phyloP scores from a whole-genome alignment of 345 rosid species.

The Ceriops tagal region DNA sequence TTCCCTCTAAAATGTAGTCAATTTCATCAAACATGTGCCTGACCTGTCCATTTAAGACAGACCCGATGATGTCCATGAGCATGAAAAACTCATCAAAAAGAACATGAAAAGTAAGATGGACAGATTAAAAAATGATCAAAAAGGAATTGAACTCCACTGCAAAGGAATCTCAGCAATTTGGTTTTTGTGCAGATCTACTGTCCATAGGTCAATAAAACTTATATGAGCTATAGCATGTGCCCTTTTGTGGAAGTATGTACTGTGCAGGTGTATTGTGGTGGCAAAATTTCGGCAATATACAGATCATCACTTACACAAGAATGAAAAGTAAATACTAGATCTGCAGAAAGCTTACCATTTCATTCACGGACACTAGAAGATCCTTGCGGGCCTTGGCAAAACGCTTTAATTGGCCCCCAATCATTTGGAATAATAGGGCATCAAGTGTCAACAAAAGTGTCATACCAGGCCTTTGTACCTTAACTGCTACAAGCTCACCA shows the following conservation, averaged over 20 bases:
- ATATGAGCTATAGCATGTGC: no score
- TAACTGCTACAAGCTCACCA: conserved; percentile 96
- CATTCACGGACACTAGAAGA: conserved; percentile 86
- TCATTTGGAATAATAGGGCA: conserved; percentile 82
- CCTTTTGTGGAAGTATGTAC: no score
- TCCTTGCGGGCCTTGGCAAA: conserved; percentile 92
- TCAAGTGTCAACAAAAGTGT: conserved; percentile 75
- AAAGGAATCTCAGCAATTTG: no score
- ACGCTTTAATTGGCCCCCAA: conserved; percentile 91
- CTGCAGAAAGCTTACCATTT: conserved; percentile 58
- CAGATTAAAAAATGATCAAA: no score
- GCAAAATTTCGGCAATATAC: not conserved
- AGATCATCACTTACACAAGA: not conserved
- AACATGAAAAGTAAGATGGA: no score
- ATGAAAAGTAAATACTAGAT: not conserved
- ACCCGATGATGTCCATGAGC: conserved; percentile 14
- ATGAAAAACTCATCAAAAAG: no score
- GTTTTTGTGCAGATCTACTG: no score
- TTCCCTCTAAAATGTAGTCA: conserved; percentile 79
- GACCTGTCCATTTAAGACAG: conserved; percentile 73
- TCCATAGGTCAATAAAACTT: no score
- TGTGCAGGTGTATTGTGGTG: no score
- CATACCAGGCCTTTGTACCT: conserved; percentile 99
- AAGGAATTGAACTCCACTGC: no score
- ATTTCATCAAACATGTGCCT: conserved; percentile 99